A percentile compares a stretch with the other conserved stretches of the same genome.
These are phyloP conservation scores for Apocynum venetum DNA, from an alignment of 257 asterid genomes.

Conservation along the genomic window DNA sequence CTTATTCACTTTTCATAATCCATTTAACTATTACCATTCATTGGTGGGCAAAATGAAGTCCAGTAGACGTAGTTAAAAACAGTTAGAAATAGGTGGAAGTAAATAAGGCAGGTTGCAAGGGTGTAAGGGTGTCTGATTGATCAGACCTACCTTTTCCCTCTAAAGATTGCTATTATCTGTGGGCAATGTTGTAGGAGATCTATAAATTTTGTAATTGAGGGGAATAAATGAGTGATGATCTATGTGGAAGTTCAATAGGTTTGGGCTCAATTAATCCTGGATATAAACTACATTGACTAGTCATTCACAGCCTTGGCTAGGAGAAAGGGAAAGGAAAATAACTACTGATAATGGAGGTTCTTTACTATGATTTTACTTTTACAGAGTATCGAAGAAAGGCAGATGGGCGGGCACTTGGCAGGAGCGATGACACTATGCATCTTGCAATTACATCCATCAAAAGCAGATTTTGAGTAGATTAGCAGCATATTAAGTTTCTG, in stretches of 20 bases:
- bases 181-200: neutral
- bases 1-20: neutral
- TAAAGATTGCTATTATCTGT: neutral
- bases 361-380: neutral
- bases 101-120: neutral
- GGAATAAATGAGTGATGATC: neutral
- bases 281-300: neutral
- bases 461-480: neutral
- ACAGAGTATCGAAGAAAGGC: slow-evolving; percentile 6
- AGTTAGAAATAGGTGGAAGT: neutral
- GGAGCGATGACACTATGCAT: neutral
- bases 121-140: too few relatives aligned
- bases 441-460: neutral
- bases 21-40: neutral
- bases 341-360: neutral
- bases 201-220: neutral
- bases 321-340: neutral
- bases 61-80: too few relatives aligned
- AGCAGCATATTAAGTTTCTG: neutral
- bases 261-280: neutral
- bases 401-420: neutral
- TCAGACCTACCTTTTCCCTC: too few relatives aligned
- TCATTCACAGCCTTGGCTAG: neutral
- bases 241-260: neutral
- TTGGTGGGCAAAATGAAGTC: neutral